These are phyloP conservation scores for Leccinum subgranulosum DNA, from an alignment of 768 basidiomycete genomes.

Conservation along the genomic window DNA sequence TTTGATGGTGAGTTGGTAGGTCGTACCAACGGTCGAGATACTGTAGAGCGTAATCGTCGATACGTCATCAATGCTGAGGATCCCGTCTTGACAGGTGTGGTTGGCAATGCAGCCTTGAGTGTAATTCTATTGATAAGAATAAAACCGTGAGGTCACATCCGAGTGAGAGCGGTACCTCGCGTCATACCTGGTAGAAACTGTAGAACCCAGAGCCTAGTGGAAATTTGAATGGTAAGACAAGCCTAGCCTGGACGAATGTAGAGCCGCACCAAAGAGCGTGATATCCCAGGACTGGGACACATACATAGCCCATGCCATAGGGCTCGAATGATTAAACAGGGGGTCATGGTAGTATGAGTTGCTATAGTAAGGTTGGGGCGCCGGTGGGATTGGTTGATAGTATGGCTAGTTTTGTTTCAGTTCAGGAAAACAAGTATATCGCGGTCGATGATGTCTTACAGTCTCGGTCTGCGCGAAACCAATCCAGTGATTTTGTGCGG, in stretches of 20 bases:
- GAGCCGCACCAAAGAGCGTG: conserved; percentile 39
- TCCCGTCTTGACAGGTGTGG: conserved; percentile 40
- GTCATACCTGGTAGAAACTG: conserved; percentile 47
- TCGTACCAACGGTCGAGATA: conserved; percentile 47
- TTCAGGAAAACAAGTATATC: not conserved
- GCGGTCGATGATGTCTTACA: conserved; percentile 19
- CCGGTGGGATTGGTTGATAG: conserved; percentile 45
- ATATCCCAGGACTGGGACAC: conserved; percentile 41
- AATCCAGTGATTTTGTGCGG: conserved; percentile 47
- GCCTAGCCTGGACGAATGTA: not conserved
- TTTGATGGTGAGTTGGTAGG: conserved; percentile 39
- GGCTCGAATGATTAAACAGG: conserved; percentile 26
- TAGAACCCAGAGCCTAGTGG: conserved; percentile 45
- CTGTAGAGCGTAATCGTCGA: conserved; percentile 44
- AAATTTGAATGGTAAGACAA: conserved; percentile 5
- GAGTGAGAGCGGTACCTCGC: too few relatives aligned
- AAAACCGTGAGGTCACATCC: not conserved
- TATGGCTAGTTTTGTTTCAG: conserved; percentile 37
- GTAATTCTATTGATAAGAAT: conserved; percentile 35
- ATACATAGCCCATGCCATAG: conserved; percentile 42
- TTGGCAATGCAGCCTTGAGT: conserved; percentile 36
- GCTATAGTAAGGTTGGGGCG: conserved; percentile 40
- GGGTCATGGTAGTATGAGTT: conserved; percentile 40
- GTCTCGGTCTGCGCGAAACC: conserved; percentile 54
- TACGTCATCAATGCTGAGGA: conserved; percentile 39